Evolutionary conservation across 73 alveolate genomes (phyloP), one percentile per base, ranked within the genome.

Genomic region (Tetrahymena malaccensis): DNA sequence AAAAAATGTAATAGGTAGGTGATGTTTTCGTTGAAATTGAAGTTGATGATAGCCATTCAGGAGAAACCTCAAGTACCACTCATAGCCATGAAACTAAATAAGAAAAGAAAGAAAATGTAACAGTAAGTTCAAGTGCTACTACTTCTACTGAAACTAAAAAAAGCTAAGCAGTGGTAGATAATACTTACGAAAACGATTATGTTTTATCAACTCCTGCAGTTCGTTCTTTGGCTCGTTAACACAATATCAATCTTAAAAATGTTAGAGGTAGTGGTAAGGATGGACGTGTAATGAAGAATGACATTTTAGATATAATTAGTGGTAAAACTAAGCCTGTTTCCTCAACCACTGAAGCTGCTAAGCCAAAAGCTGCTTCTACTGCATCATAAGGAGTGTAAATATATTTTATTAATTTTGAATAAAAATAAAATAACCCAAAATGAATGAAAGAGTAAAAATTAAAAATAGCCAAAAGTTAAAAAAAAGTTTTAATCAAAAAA

Each of bases 201-300:
- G 97, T 96, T 13, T 96, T 98, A 38, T 97, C 99, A 12, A 97
- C 99, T n/a, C 99, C 99, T 33, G 98, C 98, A 22, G 98, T 97
- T n/a, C 93, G 99, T 70, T 43, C 95, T 40, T 50, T 96, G 6
- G 99, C 99, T 10, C 97, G 96, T 57, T 58, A 94, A 94, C 96
- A 97, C 44, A 97, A 97, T 43, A 70, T 98, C 16, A 97, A 97
- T 96, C 56, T 98, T 34, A 55, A 84, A 17, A 85, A 94, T 55
- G 93, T 98, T 35, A 35, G 85, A 58, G 99, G 98, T 33, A 94
- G 98, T 93, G 99, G 99, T 13, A 84, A 93, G 83, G 97, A 96
- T 93, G 99, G 99, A 33, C 94, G 99, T 94, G 96, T 98, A 33
- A 44, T 95, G 43, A 96, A 97, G 89, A 95, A 95, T 95, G 99